phyloP scores from a whole-genome alignment of 352 stramenopile species.

The Peronospora farinosa region DNA sequence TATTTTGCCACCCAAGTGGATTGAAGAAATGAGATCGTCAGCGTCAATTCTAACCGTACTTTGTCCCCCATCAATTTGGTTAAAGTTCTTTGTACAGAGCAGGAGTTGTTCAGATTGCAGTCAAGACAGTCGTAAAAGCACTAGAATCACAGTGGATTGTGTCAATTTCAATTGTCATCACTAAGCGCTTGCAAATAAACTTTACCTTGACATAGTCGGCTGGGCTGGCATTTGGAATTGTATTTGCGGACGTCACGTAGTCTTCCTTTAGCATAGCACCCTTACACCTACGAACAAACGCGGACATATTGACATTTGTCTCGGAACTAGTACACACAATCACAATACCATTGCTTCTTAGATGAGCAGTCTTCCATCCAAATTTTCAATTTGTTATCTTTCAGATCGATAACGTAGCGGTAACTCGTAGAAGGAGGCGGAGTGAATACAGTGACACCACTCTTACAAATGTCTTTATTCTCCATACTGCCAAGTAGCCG shows the following conservation, averaged over 20 bases:
- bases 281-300: conserved; percentile 5
- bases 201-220: conserved; percentile 10
- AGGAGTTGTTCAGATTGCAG: neutral
- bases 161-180: neutral
- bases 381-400: conserved; percentile 9
- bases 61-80: conserved; percentile 1
- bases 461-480: neutral
- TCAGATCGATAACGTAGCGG: conserved; percentile 3
- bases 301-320: no score
- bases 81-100: neutral
- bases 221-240: conserved; percentile 1
- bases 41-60: conserved; percentile 6
- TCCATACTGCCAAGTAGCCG: no score
- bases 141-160: neutral
- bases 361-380: conserved; percentile 13
- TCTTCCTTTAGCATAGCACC: conserved; percentile 1
- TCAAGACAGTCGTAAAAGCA: neutral
- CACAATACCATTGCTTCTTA: conserved; percentile 14
- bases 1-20: conserved; percentile 6
- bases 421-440: neutral
- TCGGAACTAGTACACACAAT: neutral
- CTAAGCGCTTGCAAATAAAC: neutral
- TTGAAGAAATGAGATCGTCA: conserved; percentile 7
- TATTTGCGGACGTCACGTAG: conserved; percentile 12
- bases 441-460: conserved; percentile 4